Base-by-base conservation (phyloP, 495 filamentous ascomycete genomes). In the Penicillium flavigenum region DNA sequence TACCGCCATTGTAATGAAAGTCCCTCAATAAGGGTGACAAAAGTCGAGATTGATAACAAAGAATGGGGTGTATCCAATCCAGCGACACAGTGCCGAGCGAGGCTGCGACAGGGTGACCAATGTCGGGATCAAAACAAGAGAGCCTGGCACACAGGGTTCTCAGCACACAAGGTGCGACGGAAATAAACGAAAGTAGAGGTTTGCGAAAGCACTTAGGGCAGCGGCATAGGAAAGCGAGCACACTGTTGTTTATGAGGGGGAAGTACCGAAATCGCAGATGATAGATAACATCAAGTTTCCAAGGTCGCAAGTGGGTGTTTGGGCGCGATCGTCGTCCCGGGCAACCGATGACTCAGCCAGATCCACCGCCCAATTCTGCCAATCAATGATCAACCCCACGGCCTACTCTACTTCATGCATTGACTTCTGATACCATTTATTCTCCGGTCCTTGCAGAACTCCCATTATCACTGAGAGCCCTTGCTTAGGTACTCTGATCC, bases 1-100 rank as follows among this genome's bases (percentile, higher is more conserved):
- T 84, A 96, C 94, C 39, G 73, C 69, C 92, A 96, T 97, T 26
- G 34, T 51, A 58, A 58, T 22, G 47, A 27, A 26, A 26, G 38
- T 39, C 47, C 56, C 58, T 56, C 22, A 43, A n/a, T 11, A 43
- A 39, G 48, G 54, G 44, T 41, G 53, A 42, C 46, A 32, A 48
- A 26, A 34, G 39, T 26, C 20, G 9, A 46, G 58, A 24, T 51
- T 39, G 42, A 54, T 59, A 51, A 48, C 58, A 65, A 59, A 42
- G 56, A 63, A 57, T 56, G 51, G 59, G 47, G 54, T 56, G 59
- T 53, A 56, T 55, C 51, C 46, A 58, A 47, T 59, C 54, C 26
- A 58, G 54, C 49, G 61, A 61, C 59, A 54, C 45, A 48, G 26
- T 42, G 44, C 26, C 54, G 54, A 62, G 50, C 60, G 58, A 51